Conservation (phyloP, 148 eudicot species). For the Silene conica region DNA sequence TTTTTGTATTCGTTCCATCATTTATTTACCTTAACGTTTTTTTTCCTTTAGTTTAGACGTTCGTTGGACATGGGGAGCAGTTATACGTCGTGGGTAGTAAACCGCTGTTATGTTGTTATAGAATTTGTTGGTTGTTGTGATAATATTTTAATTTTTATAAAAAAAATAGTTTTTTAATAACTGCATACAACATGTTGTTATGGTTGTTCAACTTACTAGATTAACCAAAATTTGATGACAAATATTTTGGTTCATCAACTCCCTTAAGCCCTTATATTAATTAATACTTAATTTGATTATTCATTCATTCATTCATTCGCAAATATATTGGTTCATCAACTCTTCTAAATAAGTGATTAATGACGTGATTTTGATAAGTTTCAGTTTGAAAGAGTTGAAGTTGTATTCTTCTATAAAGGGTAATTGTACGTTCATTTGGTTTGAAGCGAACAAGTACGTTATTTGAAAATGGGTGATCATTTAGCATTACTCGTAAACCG, state of each 20-base stretch:
- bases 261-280: not conserved
- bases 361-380: conserved; percentile 10
- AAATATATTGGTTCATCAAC: not conserved
- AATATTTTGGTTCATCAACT: conserved; percentile 16
- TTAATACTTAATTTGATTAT: not conserved
- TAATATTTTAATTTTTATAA: not conserved
- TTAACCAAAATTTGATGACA: not conserved
- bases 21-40: not conserved
- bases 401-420: not conserved
- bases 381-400: not conserved
- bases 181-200: conserved; percentile 8
- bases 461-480: conserved; percentile 82
- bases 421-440: not conserved
- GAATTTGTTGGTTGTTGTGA: not conserved
- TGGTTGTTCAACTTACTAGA: conserved; percentile 8
- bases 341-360: not conserved
- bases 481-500: conserved; percentile 78
- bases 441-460: not conserved
- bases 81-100: conserved; percentile 7
- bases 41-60: not conserved
- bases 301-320: not conserved
- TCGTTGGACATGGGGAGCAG: not conserved
- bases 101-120: not conserved
- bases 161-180: not conserved
- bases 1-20: not conserved